Conservation (phyloP, 805 yeast genomes). For the Metschnikowia shivogae region DNA sequence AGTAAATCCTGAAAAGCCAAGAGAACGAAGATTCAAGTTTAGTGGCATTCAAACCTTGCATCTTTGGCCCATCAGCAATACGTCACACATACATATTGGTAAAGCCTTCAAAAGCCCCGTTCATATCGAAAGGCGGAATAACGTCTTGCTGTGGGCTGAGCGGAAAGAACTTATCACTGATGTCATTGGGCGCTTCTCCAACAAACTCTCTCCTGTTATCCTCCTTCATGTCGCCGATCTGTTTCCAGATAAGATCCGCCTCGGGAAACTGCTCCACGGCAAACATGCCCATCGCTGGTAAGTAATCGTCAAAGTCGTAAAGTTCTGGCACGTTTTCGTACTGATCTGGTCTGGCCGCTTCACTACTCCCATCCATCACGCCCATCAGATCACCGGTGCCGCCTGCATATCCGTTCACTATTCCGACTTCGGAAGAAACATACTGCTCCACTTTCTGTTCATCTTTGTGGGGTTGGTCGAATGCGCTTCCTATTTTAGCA, state of each 20-base stretch:
- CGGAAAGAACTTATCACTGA: slow-evolving; percentile 6
- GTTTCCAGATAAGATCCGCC: slow-evolving; percentile 11
- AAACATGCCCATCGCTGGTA: neutral
- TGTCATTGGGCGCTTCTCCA: neutral
- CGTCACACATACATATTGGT: neutral
- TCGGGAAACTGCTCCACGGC: slow-evolving; percentile 1
- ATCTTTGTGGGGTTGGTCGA: neutral
- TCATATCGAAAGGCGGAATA: slow-evolving; percentile 1
- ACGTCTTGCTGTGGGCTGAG: slow-evolving; percentile 6
- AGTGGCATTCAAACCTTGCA: too few species aligned
- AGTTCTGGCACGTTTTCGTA: neutral
- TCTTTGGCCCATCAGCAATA: neutral
- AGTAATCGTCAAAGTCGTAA: neutral
- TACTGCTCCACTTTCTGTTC: too few species aligned
- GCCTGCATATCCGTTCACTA: neutral
- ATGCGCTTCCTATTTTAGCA: neutral
- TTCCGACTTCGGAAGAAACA: neutral
- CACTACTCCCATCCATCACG: neutral
- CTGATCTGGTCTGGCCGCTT: neutral
- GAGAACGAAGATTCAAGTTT: too few species aligned
- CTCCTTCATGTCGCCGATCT: slow-evolving; percentile 6
- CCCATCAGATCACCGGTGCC: neutral
- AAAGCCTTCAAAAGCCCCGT: slow-evolving; percentile 2
- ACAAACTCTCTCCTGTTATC: neutral
- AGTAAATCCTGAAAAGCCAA: too few species aligned